A percentile compares a stretch with the other conserved stretches of the same genome.
phyloP scores from a whole-genome alignment of 2,329 filamentous ascomycete species.

The Lomentospora prolificans region DNA sequence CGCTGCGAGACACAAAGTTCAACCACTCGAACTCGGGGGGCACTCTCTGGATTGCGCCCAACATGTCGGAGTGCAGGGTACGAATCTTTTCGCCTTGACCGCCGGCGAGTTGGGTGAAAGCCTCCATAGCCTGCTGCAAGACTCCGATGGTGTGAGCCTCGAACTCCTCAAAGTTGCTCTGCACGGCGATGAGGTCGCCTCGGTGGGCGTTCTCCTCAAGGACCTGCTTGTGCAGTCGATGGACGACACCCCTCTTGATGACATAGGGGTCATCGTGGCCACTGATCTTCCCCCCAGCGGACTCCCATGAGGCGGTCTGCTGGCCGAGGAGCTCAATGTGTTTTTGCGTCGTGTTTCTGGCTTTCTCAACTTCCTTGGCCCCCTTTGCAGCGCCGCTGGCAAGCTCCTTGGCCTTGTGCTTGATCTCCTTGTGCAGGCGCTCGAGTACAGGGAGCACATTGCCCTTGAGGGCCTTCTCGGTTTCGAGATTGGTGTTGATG shows the following conservation, averaged over 20 bases:
- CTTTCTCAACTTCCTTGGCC: constrained; percentile 85
- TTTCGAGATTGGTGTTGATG: constrained; percentile 81
- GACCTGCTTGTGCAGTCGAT: constrained; percentile 84
- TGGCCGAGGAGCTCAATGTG: constrained; percentile 90
- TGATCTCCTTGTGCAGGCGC: constrained; percentile 89
- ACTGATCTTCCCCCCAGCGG: constrained; percentile 59
- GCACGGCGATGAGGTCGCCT: constrained; percentile 84
- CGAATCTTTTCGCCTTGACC: constrained; percentile 75
- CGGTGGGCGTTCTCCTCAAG: constrained; percentile 93
- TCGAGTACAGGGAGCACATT: constrained; percentile 82
- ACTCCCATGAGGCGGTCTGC: constrained; percentile 71
- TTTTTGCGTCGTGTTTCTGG: constrained; percentile 78
- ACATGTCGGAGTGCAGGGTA: constrained; percentile 74
- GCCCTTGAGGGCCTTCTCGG: constrained; percentile 80
- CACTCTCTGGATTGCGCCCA: constrained; percentile 65
- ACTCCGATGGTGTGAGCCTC: constrained; percentile 78
- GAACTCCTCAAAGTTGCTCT: constrained; percentile 80
- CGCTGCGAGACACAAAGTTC: constrained; percentile 65
- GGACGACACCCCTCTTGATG: constrained; percentile 66
- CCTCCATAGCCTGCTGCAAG: constrained; percentile 70
- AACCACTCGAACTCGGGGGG: constrained; percentile 87
- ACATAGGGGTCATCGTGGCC: constrained; percentile 81
- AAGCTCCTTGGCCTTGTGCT: constrained; percentile 89
- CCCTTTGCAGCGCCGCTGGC: constrained; percentile 70
- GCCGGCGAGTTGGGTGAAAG: constrained; percentile 72